These are phyloP conservation scores for Moesziomyces parantarcticus DNA, from an alignment of 1,284 basidiomycete species.

Conservation along the genomic window DNA sequence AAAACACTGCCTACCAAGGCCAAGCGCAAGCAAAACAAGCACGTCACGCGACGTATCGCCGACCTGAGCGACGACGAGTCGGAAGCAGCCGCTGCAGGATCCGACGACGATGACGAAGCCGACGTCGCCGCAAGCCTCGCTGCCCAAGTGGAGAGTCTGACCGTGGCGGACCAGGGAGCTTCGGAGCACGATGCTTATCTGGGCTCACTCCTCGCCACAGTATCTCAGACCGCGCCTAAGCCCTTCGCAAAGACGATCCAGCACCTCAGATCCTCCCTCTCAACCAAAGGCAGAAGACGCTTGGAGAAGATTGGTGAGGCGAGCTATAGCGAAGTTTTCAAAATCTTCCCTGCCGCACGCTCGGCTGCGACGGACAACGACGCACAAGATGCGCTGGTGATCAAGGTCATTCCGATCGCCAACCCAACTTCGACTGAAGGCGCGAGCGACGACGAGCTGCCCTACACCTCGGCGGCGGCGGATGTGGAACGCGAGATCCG, in stretches of 20 bases:
- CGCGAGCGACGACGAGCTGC: constrained; percentile 39
- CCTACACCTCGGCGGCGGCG: constrained; percentile 71
- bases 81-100: constrained; percentile 5
- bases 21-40: constrained; percentile 22
- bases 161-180: constrained; percentile 9
- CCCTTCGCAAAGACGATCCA: constrained; percentile 13
- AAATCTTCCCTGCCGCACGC: constrained; percentile 8
- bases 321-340: constrained; percentile 96
- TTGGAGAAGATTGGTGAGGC: constrained; percentile 89
- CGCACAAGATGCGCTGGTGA: constrained; percentile 23
- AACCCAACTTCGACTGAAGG: constrained; percentile 46
- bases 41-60: constrained; percentile 19
- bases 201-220: constrained; percentile 15
- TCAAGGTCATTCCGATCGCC: constrained; percentile 80
- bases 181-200: constrained; percentile 3
- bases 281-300: constrained; percentile 8
- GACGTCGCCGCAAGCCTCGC: constrained; percentile 24
- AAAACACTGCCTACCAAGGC: background rate
- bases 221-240: constrained; percentile 26
- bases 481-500: constrained; percentile 89
- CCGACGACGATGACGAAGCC: constrained; percentile 22
- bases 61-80: constrained; percentile 24
- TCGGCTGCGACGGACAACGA: background rate
- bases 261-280: constrained; percentile 5
- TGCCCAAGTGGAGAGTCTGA: constrained; percentile 12